A percentile compares a stretch with the other conserved stretches of the same genome.
Evolutionary conservation across 805 yeast genomes (phyloP).

Genomic region (Saccharomycopsis malanga): DNA sequence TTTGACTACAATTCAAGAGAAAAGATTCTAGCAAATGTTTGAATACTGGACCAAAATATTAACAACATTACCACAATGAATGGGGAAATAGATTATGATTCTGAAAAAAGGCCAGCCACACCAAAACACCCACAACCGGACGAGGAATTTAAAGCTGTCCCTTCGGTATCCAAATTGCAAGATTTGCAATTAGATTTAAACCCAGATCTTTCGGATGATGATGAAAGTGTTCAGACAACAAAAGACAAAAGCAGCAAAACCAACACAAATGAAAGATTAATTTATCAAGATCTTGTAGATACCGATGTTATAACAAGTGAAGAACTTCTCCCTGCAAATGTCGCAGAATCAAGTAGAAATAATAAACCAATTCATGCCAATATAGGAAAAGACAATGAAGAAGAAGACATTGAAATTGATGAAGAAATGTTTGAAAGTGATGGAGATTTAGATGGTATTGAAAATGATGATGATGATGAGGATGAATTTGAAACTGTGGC

Average conservation of each 20-base stretch:
- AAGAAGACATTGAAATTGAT: constrained; percentile 1
- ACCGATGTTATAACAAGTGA: neutral
- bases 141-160: constrained; percentile 14
- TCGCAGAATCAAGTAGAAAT: neutral
- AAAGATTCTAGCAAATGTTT: no score
- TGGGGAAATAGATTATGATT: constrained; percentile 7
- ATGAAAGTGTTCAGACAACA: constrained; percentile 2
- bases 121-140: constrained; percentile 19
- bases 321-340: neutral
- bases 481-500: constrained; percentile 3
- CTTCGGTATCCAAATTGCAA: constrained; percentile 1
- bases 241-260: neutral
- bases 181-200: constrained; percentile 18
- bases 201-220: constrained; percentile 21
- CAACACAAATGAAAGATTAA: neutral
- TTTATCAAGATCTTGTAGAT: neutral
- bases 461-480: neutral
- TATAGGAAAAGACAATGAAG: neutral
- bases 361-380: neutral
- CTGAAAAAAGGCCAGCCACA: constrained; percentile 12
- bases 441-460: neutral
- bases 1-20: no score
- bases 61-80: neutral
- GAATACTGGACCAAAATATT: no score
- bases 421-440: neutral